These are phyloP conservation scores for Cicer yamashitae DNA, from an alignment of 306 rosid species.

Conservation along the genomic window DNA sequence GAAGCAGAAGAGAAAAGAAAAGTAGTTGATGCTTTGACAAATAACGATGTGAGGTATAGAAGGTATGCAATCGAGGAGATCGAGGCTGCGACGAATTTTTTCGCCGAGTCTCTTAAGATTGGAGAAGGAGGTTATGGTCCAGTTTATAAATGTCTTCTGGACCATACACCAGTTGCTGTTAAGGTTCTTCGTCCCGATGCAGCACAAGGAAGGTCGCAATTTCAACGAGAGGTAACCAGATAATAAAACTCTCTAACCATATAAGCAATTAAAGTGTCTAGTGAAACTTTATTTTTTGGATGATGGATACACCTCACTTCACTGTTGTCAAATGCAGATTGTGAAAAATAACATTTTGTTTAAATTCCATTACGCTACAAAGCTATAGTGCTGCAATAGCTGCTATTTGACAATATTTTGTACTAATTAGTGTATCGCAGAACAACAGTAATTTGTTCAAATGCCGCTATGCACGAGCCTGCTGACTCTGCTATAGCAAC, in stretches of 20 bases:
- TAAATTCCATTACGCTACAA: no score
- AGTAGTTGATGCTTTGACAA: conserved; percentile 64
- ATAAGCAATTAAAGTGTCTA: not conserved
- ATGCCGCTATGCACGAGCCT: no score
- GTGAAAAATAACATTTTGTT: no score
- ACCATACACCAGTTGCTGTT: conserved; percentile 90
- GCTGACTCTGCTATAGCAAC: no score
- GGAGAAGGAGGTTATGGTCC: conserved; percentile 99
- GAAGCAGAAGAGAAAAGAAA: conserved; percentile 76
- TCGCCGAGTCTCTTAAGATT: conserved; percentile 66
- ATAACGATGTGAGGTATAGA: conserved; percentile 64
- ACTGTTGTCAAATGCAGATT: no score
- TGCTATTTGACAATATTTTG: no score
- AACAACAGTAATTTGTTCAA: no score
- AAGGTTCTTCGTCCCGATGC: conserved; percentile 99
- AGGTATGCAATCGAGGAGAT: conserved; percentile 82
- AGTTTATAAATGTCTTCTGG: conserved; percentile 75
- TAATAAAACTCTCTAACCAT: not conserved
- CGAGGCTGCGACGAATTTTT: conserved; percentile 82
- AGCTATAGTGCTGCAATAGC: no score
- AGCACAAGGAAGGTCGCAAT: conserved; percentile 91
- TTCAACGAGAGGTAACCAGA: conserved; percentile 77
- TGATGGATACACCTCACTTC: no score
- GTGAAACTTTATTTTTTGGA: no score
- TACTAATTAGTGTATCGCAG: no score